These are phyloP conservation scores for Ceratocystis smalleyi DNA, from an alignment of 2,329 filamentous ascomycete species.

Conservation along the genomic window DNA sequence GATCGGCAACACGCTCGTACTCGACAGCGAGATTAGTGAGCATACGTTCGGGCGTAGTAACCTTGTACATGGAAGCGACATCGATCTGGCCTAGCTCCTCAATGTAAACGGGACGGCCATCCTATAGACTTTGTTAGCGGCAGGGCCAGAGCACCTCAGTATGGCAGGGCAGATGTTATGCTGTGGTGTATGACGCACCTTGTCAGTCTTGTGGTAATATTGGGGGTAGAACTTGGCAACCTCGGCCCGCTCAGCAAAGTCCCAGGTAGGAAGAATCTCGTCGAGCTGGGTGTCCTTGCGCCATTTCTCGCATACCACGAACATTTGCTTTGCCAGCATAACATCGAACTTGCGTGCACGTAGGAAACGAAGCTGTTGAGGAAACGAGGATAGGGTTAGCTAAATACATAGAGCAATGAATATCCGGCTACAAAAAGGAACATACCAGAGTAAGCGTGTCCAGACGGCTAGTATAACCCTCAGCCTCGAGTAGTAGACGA, in stretches of 20 bases:
- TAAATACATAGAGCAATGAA: background rate
- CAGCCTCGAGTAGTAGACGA: constrained; percentile 66
- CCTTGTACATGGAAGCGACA: constrained; percentile 76
- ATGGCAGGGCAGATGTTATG: background rate
- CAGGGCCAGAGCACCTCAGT: background rate
- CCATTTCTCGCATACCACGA: constrained; percentile 81
- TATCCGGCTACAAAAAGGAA: constrained; percentile 7
- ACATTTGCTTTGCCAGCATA: constrained; percentile 74
- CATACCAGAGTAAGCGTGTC: constrained; percentile 83
- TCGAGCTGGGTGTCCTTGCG: constrained; percentile 74
- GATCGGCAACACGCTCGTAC: constrained; percentile 92
- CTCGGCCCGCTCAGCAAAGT: constrained; percentile 71
- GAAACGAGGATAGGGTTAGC: background rate
- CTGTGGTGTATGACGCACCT: constrained; percentile 31
- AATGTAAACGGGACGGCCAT: constrained; percentile 93
- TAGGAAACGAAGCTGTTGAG: constrained; percentile 61
- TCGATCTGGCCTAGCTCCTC: constrained; percentile 92
- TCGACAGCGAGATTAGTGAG: constrained; percentile 89
- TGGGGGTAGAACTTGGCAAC: constrained; percentile 90
- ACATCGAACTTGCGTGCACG: constrained; percentile 93
- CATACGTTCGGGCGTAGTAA: constrained; percentile 88
- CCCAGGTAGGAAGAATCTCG: constrained; percentile 62
- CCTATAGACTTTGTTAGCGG: constrained; percentile 34
- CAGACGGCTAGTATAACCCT: constrained; percentile 67
- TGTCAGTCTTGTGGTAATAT: constrained; percentile 97